Evolutionary conservation across 257 asterid genomes (phyloP).

Genomic region (Primulina tabacum): DNA sequence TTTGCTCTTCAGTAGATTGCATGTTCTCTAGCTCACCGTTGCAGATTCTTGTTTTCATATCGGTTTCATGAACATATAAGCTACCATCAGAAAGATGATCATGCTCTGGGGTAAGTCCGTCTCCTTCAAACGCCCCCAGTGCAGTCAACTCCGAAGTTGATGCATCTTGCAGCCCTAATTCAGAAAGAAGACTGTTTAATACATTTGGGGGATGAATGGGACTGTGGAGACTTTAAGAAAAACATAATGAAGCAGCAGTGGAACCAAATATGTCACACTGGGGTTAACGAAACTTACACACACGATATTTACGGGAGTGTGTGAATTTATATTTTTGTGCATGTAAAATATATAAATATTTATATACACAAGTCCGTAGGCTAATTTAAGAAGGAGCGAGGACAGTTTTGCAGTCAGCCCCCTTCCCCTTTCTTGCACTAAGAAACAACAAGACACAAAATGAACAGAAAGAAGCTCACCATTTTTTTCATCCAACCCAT

Average conservation of each 20-base stretch:
- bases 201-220: neutral
- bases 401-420: neutral
- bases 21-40: conserved; percentile 17
- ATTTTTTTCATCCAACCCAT: conserved; percentile 23
- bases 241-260: neutral
- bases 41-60: conserved; percentile 18
- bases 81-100: conserved; percentile 19
- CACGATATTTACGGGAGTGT: neutral
- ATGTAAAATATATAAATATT: neutral
- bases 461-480: conserved; percentile 34
- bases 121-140: conserved; percentile 22
- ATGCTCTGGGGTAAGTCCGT: conserved; percentile 13
- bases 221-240: neutral
- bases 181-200: conserved; percentile 2
- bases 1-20: conserved; percentile 12
- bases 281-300: neutral
- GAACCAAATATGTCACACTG: neutral
- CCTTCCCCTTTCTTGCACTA: neutral
- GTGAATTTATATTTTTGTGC: too few relatives aligned
- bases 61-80: conserved; percentile 27
- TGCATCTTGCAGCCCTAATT: conserved; percentile 24
- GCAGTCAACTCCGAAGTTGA: conserved; percentile 17
- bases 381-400: neutral
- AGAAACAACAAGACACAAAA: conserved; percentile 14
- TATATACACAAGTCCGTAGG: neutral